These are phyloP conservation scores for Wickerhamomyces sp. DNA, from an alignment of 1,139 yeast species.

Conservation along the genomic window DNA sequence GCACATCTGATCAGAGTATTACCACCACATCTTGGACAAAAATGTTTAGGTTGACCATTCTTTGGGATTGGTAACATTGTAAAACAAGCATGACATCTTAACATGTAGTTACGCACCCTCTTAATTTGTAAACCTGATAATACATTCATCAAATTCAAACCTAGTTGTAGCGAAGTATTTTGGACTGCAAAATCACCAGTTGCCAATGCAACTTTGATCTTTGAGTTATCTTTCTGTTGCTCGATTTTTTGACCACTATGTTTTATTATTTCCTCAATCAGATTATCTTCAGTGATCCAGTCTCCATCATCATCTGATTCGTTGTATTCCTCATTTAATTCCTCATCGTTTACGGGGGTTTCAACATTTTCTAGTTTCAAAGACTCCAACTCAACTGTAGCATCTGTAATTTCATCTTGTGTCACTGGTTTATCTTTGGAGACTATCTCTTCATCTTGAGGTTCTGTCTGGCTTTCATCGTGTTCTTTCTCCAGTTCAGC, in stretches of 20 bases:
- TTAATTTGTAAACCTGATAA: constrained; percentile 82
- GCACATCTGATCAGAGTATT: constrained; percentile 86
- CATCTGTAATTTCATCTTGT: constrained; percentile 16
- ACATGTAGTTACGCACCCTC: constrained; percentile 85
- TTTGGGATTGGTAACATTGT: constrained; percentile 71
- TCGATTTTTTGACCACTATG: constrained; percentile 51
- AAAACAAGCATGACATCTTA: constrained; percentile 97
- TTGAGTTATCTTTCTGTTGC: constrained; percentile 30
- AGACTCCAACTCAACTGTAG: constrained; percentile 10
- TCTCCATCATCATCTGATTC: constrained; percentile 79
- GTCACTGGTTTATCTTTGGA: constrained; percentile 6
- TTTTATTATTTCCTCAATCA: constrained; percentile 61
- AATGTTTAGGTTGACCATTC: constrained; percentile 72
- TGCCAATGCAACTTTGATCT: constrained; percentile 72
- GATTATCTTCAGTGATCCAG: constrained; percentile 91
- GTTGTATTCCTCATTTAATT: constrained; percentile 41
- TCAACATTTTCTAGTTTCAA: not conserved
- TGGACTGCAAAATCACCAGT: constrained; percentile 98
- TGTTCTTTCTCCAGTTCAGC: constrained; percentile 8
- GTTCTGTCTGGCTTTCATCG: constrained; percentile 1
- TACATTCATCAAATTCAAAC: constrained; percentile 78
- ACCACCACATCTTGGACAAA: constrained; percentile 90
- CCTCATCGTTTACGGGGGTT: constrained; percentile 11
- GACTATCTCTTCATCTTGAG: constrained; percentile 5
- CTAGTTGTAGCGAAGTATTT: constrained; percentile 88